phyloP scores from a whole-genome alignment of 441 rosid species.

The Sinapis alba region DNA sequence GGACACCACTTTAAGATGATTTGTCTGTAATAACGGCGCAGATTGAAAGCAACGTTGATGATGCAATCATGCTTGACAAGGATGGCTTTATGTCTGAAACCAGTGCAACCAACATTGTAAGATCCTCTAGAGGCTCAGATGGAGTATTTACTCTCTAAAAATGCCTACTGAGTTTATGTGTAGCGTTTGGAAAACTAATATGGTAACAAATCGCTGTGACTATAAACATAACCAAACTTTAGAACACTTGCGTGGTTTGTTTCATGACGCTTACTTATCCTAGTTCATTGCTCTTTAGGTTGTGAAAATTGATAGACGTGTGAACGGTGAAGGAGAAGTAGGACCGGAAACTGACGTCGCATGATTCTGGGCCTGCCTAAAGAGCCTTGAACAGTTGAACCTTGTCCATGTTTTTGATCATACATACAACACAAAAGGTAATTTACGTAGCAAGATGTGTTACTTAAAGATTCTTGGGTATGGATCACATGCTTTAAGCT shows the following conservation, averaged over 20 bases:
- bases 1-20: background rate
- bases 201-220: background rate
- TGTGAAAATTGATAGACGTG: too few species aligned
- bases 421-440: conserved; percentile 19
- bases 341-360: too few species aligned
- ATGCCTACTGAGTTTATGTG: background rate
- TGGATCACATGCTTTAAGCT: background rate
- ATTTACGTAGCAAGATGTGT: background rate
- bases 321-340: conserved; percentile 71
- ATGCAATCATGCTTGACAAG: conserved; percentile 93
- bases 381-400: too few species aligned
- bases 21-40: conserved; percentile 18
- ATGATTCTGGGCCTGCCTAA: too few species aligned
- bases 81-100: conserved; percentile 91
- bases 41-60: conserved; percentile 80
- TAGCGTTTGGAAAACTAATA: background rate
- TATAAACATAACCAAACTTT: background rate
- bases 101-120: conserved; percentile 88
- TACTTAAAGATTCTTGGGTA: background rate
- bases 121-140: conserved; percentile 14
- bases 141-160: background rate
- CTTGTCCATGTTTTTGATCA: conserved; percentile 1
- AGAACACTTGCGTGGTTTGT: background rate
- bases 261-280: background rate
- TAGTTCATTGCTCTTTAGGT: conserved; percentile 16